These are phyloP conservation scores for Amanita pseudoporphyria DNA, from an alignment of 768 basidiomycete genomes.

Conservation along the genomic window DNA sequence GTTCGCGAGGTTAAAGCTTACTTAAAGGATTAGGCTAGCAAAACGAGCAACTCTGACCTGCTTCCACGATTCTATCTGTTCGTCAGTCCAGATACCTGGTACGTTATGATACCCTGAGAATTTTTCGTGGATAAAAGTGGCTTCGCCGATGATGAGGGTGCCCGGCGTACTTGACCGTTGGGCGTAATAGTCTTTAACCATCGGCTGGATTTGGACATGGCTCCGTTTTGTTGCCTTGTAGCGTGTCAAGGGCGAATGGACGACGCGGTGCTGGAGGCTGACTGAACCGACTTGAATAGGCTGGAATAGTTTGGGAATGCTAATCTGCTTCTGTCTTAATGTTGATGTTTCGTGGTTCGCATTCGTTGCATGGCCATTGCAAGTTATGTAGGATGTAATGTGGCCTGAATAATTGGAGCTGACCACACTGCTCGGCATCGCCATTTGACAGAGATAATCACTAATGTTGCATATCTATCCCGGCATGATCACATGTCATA, in stretches of 20 bases:
- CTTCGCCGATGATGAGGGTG: slow-evolving; percentile 46
- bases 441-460: too few relatives aligned
- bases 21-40: neutral
- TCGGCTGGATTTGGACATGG: slow-evolving; percentile 23
- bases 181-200: slow-evolving; percentile 33
- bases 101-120: slow-evolving; percentile 34
- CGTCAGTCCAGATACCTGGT: slow-evolving; percentile 48
- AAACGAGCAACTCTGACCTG: too few relatives aligned
- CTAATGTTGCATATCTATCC: too few relatives aligned
- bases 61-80: slow-evolving; percentile 42
- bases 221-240: slow-evolving; percentile 26
- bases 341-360: too few relatives aligned
- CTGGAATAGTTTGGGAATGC: slow-evolving; percentile 29
- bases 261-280: slow-evolving; percentile 38
- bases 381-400: too few relatives aligned
- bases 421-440: too few relatives aligned
- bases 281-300: slow-evolving; percentile 34
- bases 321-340: too few relatives aligned
- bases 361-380: too few relatives aligned
- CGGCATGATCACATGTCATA: too few relatives aligned
- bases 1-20: neutral
- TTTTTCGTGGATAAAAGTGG: slow-evolving; percentile 31
- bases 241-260: slow-evolving; percentile 46
- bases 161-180: slow-evolving; percentile 37
- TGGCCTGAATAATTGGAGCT: too few relatives aligned